These are phyloP conservation scores for Phoma herbarum DNA, from an alignment of 2,329 filamentous ascomycete genomes.

Conservation along the genomic window DNA sequence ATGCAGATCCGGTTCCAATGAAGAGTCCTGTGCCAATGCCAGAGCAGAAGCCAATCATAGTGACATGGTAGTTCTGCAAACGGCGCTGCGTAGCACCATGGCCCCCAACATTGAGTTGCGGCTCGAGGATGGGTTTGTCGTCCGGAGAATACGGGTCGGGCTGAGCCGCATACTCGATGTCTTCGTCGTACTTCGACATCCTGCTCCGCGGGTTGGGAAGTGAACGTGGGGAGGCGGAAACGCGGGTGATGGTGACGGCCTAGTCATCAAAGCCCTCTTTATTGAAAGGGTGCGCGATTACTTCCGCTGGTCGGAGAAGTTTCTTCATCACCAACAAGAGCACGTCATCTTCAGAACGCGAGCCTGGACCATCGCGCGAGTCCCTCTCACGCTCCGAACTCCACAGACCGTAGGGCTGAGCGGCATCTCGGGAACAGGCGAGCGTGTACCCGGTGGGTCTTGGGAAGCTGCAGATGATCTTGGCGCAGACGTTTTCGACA, in stretches of 20 bases:
- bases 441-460: background rate
- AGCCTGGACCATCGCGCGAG: conserved; percentile 24
- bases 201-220: conserved; percentile 1
- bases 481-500: background rate
- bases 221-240: conserved; percentile 10
- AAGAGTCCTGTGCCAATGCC: conserved; percentile 34
- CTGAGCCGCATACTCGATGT: conserved; percentile 26
- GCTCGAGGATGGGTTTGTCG: conserved; percentile 29
- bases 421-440: conserved; percentile 2
- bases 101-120: conserved; percentile 30
- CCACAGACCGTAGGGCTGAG: conserved; percentile 3
- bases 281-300: conserved; percentile 6
- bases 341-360: conserved; percentile 28
- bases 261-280: conserved; percentile 12
- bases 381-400: conserved; percentile 2
- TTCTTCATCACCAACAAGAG: conserved; percentile 27
- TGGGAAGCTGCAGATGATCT: background rate
- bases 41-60: conserved; percentile 34
- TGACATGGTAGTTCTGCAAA: conserved; percentile 31
- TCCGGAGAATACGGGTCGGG: conserved; percentile 20
- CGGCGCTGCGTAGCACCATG: conserved; percentile 32
- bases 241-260: background rate
- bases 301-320: conserved; percentile 21
- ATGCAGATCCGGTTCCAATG: conserved; percentile 31
- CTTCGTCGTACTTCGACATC: conserved; percentile 24